These are phyloP conservation scores for Pseudogymnoascus sp. DNA, from an alignment of 2,329 filamentous ascomycete species.

Conservation along the genomic window DNA sequence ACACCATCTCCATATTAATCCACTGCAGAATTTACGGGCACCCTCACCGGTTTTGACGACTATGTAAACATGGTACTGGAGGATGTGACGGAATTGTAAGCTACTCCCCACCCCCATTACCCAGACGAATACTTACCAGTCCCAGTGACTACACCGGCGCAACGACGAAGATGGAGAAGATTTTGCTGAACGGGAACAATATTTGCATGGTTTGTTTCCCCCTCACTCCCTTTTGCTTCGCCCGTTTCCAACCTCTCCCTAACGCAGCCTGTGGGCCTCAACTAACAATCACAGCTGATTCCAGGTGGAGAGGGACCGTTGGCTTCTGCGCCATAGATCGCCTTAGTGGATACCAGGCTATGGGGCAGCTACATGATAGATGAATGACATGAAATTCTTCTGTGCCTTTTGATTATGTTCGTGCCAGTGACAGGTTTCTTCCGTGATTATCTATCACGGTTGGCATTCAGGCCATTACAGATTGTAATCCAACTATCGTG, in stretches of 20 bases:
- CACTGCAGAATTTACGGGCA: slow-evolving; percentile 80
- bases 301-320: slow-evolving; percentile 7
- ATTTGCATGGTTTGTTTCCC: slow-evolving; percentile 80
- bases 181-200: slow-evolving; percentile 94
- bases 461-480: not conserved
- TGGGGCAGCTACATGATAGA: not conserved
- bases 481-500: not conserved
- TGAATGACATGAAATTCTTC: not conserved
- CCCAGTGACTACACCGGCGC: slow-evolving; percentile 83
- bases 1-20: slow-evolving; percentile 7
- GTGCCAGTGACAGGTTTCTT: not conserved
- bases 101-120: not conserved
- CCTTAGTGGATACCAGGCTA: not conserved
- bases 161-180: slow-evolving; percentile 85
- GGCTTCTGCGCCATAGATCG: not conserved
- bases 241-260: not conserved
- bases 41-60: slow-evolving; percentile 92
- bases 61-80: slow-evolving; percentile 99
- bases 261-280: not conserved
- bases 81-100: slow-evolving; percentile 93
- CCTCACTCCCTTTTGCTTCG: too few relatives aligned
- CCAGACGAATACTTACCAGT: slow-evolving; percentile 71
- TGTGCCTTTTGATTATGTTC: not conserved
- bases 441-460: too few relatives aligned
- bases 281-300: not conserved